phyloP scores from a whole-genome alignment of 441 rosid genomes.

The Pelargonium myrrhifolium region DNA sequence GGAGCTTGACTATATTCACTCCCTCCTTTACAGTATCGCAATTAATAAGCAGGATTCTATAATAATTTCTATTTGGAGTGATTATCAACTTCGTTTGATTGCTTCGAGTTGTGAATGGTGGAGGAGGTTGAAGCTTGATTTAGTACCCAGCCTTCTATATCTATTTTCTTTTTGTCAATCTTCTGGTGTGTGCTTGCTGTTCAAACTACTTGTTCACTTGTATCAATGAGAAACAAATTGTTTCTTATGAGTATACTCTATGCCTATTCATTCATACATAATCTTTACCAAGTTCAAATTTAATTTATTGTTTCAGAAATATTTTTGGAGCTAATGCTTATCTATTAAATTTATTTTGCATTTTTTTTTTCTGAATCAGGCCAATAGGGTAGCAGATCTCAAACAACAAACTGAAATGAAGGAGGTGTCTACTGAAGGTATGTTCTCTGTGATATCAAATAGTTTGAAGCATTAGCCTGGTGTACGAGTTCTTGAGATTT shows the following conservation, averaged over 20 bases:
- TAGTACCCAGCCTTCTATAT: not conserved
- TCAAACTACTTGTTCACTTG: not conserved
- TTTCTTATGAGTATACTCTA: not conserved
- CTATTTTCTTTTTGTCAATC: not conserved
- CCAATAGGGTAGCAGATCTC: constrained; percentile 54
- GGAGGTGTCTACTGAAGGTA: constrained; percentile 71
- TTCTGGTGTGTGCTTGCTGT: not conserved
- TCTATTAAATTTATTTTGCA: constrained; percentile 1
- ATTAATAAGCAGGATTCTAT: not conserved
- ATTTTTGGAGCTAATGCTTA: not conserved
- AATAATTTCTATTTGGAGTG: constrained; percentile 7
- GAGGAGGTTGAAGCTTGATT: not conserved
- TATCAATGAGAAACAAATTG: not conserved
- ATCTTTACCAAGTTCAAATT: not conserved
- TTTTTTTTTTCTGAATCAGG: constrained; percentile 35
- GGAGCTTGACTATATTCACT: constrained; percentile 7
- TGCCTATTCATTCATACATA: not conserved
- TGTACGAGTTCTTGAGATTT: constrained; percentile 14
- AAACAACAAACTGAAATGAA: constrained; percentile 57
- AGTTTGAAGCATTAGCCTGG: not conserved
- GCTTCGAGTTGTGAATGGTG: not conserved
- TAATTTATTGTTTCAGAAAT: not conserved
- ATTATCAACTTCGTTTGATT: not conserved
- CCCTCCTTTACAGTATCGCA: not conserved
- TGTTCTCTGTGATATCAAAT: not conserved